Percentiles rank a stretch among this genome's conserved stretches.
Evolutionary conservation across 257 asterid species (phyloP).

Genomic region (Echium plantagineum): DNA sequence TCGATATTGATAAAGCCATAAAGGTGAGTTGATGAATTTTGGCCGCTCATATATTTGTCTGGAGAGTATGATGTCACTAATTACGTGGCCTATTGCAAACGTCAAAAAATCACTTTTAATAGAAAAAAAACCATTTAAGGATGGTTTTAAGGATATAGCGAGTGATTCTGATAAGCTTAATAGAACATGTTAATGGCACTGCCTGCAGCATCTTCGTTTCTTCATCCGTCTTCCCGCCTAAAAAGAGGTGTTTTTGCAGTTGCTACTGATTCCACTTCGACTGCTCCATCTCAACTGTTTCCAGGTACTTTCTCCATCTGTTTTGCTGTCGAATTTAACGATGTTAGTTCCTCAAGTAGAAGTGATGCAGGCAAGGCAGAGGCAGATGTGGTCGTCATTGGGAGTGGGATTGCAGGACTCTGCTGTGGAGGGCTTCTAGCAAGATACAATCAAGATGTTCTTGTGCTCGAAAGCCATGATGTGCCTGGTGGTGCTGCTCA

Average conservation of each 20-base stretch:
- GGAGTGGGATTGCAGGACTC: constrained; percentile 90
- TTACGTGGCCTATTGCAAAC: not conserved
- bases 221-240: not conserved
- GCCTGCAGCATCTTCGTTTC: not conserved
- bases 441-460: constrained; percentile 66
- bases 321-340: too few relatives aligned
- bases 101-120: not conserved
- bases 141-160: too few relatives aligned
- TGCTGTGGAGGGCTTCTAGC: constrained; percentile 87
- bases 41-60: too few relatives aligned
- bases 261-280: not conserved
- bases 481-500: constrained; percentile 94
- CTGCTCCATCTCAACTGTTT: not conserved
- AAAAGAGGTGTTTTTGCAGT: not conserved
- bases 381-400: constrained; percentile 79
- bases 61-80: too few relatives aligned
- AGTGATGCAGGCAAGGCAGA: constrained; percentile 53
- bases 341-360: too few relatives aligned
- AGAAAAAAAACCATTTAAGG: not conserved
- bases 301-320: too few relatives aligned
- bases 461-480: constrained; percentile 90
- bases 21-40: too few relatives aligned
- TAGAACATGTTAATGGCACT: not conserved
- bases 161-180: not conserved
- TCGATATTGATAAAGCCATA: too few relatives aligned